Evolutionary conservation across 257 asterid species (phyloP).

Genomic region (Ehretia macrophylla): DNA sequence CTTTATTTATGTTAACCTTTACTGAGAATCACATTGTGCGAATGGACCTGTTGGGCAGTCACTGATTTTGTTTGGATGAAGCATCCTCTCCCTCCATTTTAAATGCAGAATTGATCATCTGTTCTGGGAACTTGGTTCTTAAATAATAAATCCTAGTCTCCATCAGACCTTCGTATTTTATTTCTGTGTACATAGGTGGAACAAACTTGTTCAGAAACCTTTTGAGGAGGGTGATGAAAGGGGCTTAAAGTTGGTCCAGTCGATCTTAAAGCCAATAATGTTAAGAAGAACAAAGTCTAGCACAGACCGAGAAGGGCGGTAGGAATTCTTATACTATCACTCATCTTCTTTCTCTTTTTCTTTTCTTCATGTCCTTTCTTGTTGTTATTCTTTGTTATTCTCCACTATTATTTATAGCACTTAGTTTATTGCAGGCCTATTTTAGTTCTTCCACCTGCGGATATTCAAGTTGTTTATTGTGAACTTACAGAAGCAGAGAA

Average conservation of each 20-base stretch:
- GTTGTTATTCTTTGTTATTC: neutral
- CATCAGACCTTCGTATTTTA: neutral
- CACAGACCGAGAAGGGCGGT: slow-evolving; percentile 93
- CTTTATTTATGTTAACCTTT: too few relatives aligned
- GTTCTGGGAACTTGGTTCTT: neutral
- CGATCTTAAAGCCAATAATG: slow-evolving; percentile 84
- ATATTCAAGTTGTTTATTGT: slow-evolving; percentile 81
- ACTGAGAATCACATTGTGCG: too few relatives aligned
- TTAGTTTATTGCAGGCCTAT: slow-evolving; percentile 63
- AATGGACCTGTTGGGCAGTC: too few relatives aligned
- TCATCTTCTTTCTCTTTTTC: slow-evolving; percentile 3
- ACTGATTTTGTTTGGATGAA: too few relatives aligned
- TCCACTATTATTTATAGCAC: slow-evolving; percentile 4
- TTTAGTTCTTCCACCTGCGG: slow-evolving; percentile 90
- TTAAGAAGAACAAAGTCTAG: slow-evolving; percentile 91
- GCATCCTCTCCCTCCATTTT: too few relatives aligned
- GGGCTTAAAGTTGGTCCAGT: slow-evolving; percentile 78
- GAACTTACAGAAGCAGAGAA: slow-evolving; percentile 76
- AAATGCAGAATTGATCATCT: too few relatives aligned
- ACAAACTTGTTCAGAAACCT: slow-evolving; percentile 90
- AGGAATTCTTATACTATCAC: slow-evolving; percentile 15
- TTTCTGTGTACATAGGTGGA: slow-evolving; percentile 67
- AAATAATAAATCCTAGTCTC: neutral
- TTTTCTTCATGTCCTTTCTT: neutral
- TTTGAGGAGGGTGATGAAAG: slow-evolving; percentile 96